Conservation (phyloP, 306 rosid genomes). For the Chamaecrista fasciculata region DNA sequence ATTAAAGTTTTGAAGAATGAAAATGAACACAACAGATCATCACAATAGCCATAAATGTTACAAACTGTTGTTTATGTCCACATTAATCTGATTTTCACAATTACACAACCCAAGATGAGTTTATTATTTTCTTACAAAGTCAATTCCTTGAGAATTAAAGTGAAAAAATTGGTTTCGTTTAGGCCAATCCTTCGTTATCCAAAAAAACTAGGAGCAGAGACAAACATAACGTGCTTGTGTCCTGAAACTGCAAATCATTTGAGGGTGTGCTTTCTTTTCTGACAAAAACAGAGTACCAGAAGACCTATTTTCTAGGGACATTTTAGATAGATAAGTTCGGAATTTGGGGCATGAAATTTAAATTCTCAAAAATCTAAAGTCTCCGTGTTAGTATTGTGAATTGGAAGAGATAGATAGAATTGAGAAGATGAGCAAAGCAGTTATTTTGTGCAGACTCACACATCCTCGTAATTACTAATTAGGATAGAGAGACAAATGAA, state of each 20-base stretch:
- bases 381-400: no score
- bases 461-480: no score
- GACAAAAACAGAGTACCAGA: conserved; percentile 20
- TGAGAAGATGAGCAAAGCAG: no score
- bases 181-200: neutral
- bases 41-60: no score
- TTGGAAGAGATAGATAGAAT: no score
- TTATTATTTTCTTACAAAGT: neutral
- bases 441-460: no score
- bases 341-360: no score
- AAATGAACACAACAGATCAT: no score
- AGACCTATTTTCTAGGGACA: neutral
- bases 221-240: conserved; percentile 30
- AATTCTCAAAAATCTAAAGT: no score
- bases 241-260: conserved; percentile 8
- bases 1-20: neutral
- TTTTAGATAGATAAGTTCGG: no score
- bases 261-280: conserved; percentile 16
- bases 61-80: neutral
- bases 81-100: no score
- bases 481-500: no score
- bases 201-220: neutral
- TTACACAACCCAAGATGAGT: neutral
- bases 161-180: neutral
- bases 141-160: neutral